Conservation (phyloP, 768 basidiomycete genomes). For the Lanmaoa pseudosensibilis region DNA sequence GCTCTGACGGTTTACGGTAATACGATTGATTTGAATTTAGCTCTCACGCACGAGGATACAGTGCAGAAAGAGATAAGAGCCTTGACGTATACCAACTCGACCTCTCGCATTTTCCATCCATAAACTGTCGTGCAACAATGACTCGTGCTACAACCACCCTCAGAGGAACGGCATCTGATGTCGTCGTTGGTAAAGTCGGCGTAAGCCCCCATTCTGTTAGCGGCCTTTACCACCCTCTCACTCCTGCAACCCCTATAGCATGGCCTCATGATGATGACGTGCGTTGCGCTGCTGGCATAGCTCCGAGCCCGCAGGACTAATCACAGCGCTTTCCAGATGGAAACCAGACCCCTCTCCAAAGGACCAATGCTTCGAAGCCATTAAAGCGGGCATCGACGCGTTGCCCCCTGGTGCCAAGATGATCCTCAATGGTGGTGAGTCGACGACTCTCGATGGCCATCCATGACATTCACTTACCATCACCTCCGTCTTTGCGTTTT, state of each 20-base stretch:
- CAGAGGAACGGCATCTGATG: slow-evolving; percentile 38
- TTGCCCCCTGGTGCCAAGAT: slow-evolving; percentile 46
- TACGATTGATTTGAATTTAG: too few relatives aligned
- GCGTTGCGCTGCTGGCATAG: neutral
- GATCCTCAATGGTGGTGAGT: slow-evolving; percentile 49
- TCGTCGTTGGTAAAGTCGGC: slow-evolving; percentile 40
- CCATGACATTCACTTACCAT: neutral
- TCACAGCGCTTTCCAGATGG: slow-evolving; percentile 34
- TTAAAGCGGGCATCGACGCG: slow-evolving; percentile 51
- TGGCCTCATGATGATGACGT: slow-evolving; percentile 63
- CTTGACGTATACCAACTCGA: neutral
- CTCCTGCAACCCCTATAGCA: slow-evolving; percentile 25
- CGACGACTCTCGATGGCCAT: neutral
- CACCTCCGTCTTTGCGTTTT: neutral
- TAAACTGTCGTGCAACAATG: slow-evolving; percentile 20
- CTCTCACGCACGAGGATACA: neutral
- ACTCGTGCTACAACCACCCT: slow-evolving; percentile 35
- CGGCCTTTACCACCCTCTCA: neutral
- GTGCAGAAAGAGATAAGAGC: neutral
- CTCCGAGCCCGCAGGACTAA: neutral
- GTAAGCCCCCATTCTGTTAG: slow-evolving; percentile 22
- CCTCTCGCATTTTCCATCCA: neutral
- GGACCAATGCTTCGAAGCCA: slow-evolving; percentile 60
- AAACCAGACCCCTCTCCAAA: slow-evolving; percentile 48
- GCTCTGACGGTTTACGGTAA: neutral